These are phyloP conservation scores for Croton setiger DNA, from an alignment of 441 rosid genomes.

Conservation along the genomic window DNA sequence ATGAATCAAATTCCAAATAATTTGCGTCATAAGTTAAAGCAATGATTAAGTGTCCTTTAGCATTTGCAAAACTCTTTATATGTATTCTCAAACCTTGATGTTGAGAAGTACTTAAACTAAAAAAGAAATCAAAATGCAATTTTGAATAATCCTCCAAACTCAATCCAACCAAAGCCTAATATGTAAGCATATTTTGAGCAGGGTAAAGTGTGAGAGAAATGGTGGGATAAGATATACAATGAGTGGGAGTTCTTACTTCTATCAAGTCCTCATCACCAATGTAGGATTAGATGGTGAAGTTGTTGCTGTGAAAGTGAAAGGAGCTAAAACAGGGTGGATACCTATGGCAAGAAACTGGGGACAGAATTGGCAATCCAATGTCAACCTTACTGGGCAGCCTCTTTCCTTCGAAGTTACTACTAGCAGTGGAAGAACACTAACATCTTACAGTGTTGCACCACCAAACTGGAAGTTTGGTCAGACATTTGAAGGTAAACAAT, in stretches of 20 bases:
- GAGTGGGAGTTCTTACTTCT: slow-evolving; percentile 65
- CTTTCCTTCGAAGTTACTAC: slow-evolving; percentile 80
- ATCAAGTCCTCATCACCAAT: slow-evolving; percentile 68
- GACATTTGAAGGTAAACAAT: slow-evolving; percentile 76
- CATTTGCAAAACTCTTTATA: too few relatives aligned
- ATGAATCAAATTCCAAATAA: neutral
- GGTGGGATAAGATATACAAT: slow-evolving; percentile 74
- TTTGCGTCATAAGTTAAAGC: neutral
- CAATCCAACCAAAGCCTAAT: too few relatives aligned
- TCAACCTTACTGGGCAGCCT: slow-evolving; percentile 70
- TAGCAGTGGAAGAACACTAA: slow-evolving; percentile 48
- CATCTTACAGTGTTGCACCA: slow-evolving; percentile 76
- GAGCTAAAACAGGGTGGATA: slow-evolving; percentile 86
- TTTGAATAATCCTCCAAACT: too few relatives aligned
- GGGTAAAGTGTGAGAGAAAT: slow-evolving; percentile 64
- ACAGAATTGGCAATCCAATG: slow-evolving; percentile 76
- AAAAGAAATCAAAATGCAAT: too few relatives aligned
- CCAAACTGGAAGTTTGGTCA: slow-evolving; percentile 75
- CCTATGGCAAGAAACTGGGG: slow-evolving; percentile 96
- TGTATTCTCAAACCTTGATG: too few relatives aligned
- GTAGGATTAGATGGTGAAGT: slow-evolving; percentile 79
- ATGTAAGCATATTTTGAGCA: slow-evolving; percentile 20
- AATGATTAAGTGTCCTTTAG: too few relatives aligned
- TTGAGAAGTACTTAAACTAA: too few relatives aligned
- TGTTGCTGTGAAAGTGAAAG: slow-evolving; percentile 80